Evolutionary conservation across 148 eudicot genomes (phyloP).

Genomic region (Silene uniflora): DNA sequence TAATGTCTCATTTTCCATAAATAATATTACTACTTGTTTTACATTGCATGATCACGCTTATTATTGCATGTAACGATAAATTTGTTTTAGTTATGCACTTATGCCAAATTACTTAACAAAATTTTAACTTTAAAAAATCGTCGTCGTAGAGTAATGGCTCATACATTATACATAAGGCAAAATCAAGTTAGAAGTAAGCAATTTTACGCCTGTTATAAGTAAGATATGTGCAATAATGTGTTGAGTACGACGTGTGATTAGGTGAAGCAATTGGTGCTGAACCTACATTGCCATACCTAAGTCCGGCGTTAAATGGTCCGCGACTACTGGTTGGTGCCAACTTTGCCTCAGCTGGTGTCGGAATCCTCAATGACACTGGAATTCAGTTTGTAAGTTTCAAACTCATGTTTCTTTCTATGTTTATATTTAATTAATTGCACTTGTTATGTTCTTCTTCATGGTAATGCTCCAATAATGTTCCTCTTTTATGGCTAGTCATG

Average conservation of each 20-base stretch:
- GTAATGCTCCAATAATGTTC: no score
- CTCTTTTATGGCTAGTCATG: neutral
- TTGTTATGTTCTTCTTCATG: neutral
- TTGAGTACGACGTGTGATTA: slow-evolving; percentile 9
- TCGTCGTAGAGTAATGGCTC: no score
- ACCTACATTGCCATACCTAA: slow-evolving; percentile 67
- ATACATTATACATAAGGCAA: neutral
- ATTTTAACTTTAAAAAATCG: no score
- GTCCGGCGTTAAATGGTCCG: slow-evolving; percentile 44
- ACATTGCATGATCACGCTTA: neutral
- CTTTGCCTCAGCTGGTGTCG: slow-evolving; percentile 85
- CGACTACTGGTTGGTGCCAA: slow-evolving; percentile 68
- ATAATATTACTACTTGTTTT: neutral
- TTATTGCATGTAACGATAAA: neutral
- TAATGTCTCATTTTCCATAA: slow-evolving; percentile 26
- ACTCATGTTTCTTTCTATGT: neutral
- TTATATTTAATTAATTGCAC: neutral
- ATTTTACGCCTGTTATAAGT: neutral
- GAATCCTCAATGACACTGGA: slow-evolving; percentile 79
- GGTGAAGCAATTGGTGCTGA: slow-evolving; percentile 60
- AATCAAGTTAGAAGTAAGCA: neutral
- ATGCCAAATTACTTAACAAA: no score
- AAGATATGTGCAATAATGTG: neutral
- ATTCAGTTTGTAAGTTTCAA: slow-evolving; percentile 58
- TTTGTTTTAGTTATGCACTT: no score